A percentile compares a stretch with the other conserved stretches of the same genome.
phyloP scores from a whole-genome alignment of 2,329 filamentous ascomycete species.

The Diaporthe sp. region DNA sequence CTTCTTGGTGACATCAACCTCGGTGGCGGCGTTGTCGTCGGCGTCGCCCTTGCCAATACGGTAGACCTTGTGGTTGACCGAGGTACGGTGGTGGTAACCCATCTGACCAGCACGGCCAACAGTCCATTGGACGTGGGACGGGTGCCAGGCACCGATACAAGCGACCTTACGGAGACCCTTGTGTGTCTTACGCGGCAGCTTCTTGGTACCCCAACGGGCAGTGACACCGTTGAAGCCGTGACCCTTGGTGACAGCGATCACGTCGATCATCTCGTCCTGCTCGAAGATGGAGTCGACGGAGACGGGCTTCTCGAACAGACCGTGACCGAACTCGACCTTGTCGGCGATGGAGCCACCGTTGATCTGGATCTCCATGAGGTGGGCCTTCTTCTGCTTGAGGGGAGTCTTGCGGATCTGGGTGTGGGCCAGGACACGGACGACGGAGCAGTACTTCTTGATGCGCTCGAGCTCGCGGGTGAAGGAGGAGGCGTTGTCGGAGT shows the following conservation, averaged over 20 bases:
- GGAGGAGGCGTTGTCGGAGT: constrained; percentile 92
- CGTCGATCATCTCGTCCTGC: constrained; percentile 99
- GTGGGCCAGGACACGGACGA: constrained; percentile 99
- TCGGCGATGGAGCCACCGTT: constrained; percentile 96
- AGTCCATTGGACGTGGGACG: constrained; percentile 99
- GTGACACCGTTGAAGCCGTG: constrained; percentile 99
- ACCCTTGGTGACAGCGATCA: constrained; percentile 99
- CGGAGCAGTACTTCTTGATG: constrained; percentile 99
- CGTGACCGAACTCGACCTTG: constrained; percentile 96
- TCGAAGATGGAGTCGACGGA: constrained; percentile 95
- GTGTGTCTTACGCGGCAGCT: constrained; percentile 99
- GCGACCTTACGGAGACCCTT: constrained; percentile 99
- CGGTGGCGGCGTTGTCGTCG: constrained; percentile 93
- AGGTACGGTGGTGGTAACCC: constrained; percentile 99
- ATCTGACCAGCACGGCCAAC: constrained; percentile 99
- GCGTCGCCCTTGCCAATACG: constrained; percentile 94
- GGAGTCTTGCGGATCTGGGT: constrained; percentile 99
- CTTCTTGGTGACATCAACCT: constrained; percentile 99
- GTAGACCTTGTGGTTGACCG: constrained; percentile 99
- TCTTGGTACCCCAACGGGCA: constrained; percentile 99
- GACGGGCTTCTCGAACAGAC: constrained; percentile 99
- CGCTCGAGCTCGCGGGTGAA: constrained; percentile 98
- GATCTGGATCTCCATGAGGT: constrained; percentile 99
- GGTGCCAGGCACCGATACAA: constrained; percentile 99
- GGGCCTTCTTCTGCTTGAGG: constrained; percentile 99